Percentiles rank a stretch among this genome's conserved stretches.
Evolutionary conservation across 1,284 basidiomycete genomes (phyloP).

Genomic region (Moesziomyces globuligerus): DNA sequence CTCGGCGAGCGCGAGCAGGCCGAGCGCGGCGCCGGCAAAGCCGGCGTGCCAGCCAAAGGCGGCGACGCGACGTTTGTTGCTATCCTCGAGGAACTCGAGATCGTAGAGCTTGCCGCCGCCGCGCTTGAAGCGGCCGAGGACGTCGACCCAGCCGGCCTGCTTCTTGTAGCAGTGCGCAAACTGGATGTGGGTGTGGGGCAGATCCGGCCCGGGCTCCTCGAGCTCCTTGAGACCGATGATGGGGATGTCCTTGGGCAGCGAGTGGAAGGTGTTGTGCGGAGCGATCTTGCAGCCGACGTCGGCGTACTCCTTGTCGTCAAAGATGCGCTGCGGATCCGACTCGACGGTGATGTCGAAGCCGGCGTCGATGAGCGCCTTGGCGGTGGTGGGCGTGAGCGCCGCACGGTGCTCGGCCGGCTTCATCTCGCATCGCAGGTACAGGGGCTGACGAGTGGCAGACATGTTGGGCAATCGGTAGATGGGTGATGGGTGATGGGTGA

Average conservation of each 20-base stretch:
- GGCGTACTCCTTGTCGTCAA: conserved; percentile 84
- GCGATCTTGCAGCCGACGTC: conserved; percentile 86
- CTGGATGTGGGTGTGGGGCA: conserved; percentile 86
- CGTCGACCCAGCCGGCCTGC: conserved; percentile 90
- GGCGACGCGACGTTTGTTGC: conserved; percentile 86
- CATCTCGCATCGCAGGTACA: conserved; percentile 66
- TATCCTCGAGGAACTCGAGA: conserved; percentile 93
- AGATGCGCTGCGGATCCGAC: conserved; percentile 92
- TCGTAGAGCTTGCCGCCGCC: conserved; percentile 93
- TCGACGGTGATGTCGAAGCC: conserved; percentile 94
- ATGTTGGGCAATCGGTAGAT: conserved; percentile 3
- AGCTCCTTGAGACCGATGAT: conserved; percentile 99
- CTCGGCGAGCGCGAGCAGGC: conserved; percentile 81
- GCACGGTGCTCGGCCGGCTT: conserved; percentile 79
- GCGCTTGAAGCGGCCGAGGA: conserved; percentile 86
- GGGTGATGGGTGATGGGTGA: background rate
- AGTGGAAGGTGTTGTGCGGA: conserved; percentile 88
- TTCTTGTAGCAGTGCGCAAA: conserved; percentile 99
- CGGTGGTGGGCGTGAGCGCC: conserved; percentile 91
- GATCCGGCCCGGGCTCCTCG: conserved; percentile 69
- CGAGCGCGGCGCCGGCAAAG: conserved; percentile 95
- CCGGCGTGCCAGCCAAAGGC: conserved; percentile 99
- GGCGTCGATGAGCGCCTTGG: conserved; percentile 86
- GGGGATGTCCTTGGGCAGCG: conserved; percentile 77
- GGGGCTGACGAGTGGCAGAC: conserved; percentile 44